Percentiles rank a stretch among this genome's conserved stretches.
phyloP scores from a whole-genome alignment of 2,329 filamentous ascomycete genomes.

The Arthrobotrys megalospora region DNA sequence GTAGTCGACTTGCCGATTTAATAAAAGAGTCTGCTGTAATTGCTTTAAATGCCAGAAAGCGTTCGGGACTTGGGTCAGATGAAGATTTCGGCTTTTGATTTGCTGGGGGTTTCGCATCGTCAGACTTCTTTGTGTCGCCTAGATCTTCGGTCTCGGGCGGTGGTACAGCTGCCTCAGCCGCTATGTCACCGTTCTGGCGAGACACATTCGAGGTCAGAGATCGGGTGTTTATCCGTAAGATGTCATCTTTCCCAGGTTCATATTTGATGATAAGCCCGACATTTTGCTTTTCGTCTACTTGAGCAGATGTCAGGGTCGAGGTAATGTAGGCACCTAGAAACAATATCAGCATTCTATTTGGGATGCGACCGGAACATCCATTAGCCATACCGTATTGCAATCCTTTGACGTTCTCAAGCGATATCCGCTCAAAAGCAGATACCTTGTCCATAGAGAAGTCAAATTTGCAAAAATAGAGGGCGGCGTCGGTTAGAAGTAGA shows the following conservation, averaged over 20 bases:
- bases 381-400: constrained; percentile 76
- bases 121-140: constrained; percentile 66
- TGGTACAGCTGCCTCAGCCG: constrained; percentile 62
- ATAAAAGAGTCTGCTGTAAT: constrained; percentile 47
- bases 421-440: constrained; percentile 88
- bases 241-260: constrained; percentile 76
- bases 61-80: constrained; percentile 61
- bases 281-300: constrained; percentile 84
- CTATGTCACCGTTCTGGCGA: constrained; percentile 52
- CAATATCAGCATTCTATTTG: constrained; percentile 10
- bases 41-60: constrained; percentile 60
- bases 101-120: constrained; percentile 25
- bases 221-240: constrained; percentile 86
- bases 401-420: constrained; percentile 79
- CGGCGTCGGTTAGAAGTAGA: constrained; percentile 85
- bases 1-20: constrained; percentile 35
- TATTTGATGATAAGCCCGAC: constrained; percentile 88
- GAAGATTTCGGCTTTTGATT: constrained; percentile 8
- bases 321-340: constrained; percentile 80
- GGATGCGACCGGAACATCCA: neutral
- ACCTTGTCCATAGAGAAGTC: constrained; percentile 98
- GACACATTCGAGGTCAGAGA: constrained; percentile 75
- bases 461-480: constrained; percentile 89
- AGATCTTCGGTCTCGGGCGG: constrained; percentile 65
- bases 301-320: constrained; percentile 82